Base-by-base conservation (phyloP, 805 yeast genomes). In the Ascoidea asiatica region DNA sequence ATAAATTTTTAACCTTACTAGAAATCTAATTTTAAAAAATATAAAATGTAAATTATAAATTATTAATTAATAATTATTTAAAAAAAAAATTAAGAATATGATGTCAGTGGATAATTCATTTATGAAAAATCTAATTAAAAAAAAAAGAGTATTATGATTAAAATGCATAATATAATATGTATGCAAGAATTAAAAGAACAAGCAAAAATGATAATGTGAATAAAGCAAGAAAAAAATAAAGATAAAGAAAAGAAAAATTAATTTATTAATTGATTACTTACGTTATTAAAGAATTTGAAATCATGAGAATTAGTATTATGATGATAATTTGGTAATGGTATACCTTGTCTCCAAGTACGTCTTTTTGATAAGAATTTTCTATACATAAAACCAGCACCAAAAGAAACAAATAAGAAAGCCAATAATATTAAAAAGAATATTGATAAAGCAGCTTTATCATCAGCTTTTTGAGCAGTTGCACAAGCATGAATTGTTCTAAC, bases 401-500 rank as follows among this genome's bases (percentile, higher is more conserved):
- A 62, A 42, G 64, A 69, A 15, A 69, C 73, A 2, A 59, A 58
- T 4, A 65, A 49, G 1, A 71, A 72, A 23, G 69, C 62, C 5
- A 63, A 49, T 20, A 67, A 49, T 7, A 81, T 79, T 38, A 76
- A 63, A 17, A 75, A 48, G 50, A 82, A 79, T 42, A 82, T 77
- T 66, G 84, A 75, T 43, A 81, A 69, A 3, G 80, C 77, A 17
- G 80, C 79, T 44, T 74, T 60, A 48, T 81, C 77, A 54, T 79
- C 80, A 11, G 70, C 74, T 52, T 77, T 73, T 43, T 79, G 77
- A 7, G 84, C 77, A 1, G 88, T 81, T 0, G 95, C 85, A 60
- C 96, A 87, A 0, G 95, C 95, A 61, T 80, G 82, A 39, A 84
- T 77, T 3, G 95, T 83, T 51, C 87, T 64, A 29, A 86, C 87